Base-by-base conservation (phyloP, 2,329 filamentous ascomycete species). In the Diaporthe nobilis region DNA sequence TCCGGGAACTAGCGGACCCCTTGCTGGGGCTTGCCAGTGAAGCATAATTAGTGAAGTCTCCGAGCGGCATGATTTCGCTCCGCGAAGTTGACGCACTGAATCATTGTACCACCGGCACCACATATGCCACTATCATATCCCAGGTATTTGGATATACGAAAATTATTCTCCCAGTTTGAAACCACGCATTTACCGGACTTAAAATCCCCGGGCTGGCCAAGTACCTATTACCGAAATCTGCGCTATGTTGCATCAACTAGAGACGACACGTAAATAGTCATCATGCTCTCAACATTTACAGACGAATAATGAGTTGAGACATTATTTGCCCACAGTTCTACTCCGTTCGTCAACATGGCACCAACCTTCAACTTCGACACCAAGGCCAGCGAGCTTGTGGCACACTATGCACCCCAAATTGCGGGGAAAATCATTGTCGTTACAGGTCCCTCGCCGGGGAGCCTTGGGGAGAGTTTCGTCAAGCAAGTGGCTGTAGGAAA, bases 401-500 rank as follows among this genome's bases (percentile, higher is more conserved):
- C 60, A 13, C 39, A 65, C n/a, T 63, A 47, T 44, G 39, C 37
- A 10, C 7, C n/a, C 1, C 37, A 63, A 42, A 63, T 63, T 44
- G 37, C n/a, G 17, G 60, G 60, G 4, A 47, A 44, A 15, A 44
- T 44, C 39, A 63, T 63, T 13, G 12, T 63, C n/a, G 12, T 63
- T 22, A 63, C 39, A 28, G 60, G 60, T 8, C 17, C 60, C n/a
- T 63, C 60, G 7, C 37, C 60, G 20, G 60, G 60, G 22, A 63
- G 60, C 8, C 60, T 63, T 20, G 60, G 60, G 20, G 39, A 63
- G 9, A 63, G 39, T 6, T 63, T 63, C 13, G 39, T 13, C 5
- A 47, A 63, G 20, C 60, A 63, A 39, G 51, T 72, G 10, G 68
- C 68, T 13, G 12, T 13, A 42, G 51, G 49, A n/a, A 60, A 72